Conservation (phyloP, 1,139 yeast genomes). For the Suhomyces maxii region DNA sequence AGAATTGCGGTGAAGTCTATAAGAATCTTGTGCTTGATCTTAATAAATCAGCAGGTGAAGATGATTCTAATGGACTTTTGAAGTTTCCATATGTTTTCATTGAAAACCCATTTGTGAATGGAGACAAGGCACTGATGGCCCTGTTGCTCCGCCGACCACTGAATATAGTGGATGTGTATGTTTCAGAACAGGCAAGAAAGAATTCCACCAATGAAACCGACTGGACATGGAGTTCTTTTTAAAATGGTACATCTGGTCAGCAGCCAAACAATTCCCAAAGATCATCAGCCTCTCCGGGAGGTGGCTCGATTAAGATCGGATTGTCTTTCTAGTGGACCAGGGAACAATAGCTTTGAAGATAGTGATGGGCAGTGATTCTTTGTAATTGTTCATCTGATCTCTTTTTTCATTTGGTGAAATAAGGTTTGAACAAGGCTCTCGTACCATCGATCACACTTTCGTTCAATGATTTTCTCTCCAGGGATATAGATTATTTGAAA, state of each 20-base stretch:
- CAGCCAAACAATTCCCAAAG: too few species aligned
- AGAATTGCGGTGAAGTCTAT: constrained; percentile 38
- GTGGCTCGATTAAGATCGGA: too few species aligned
- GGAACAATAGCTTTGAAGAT: too few species aligned
- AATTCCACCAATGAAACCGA: constrained; percentile 28
- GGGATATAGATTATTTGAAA: too few species aligned
- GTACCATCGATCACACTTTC: too few species aligned
- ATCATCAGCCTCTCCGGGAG: too few species aligned
- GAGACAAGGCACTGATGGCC: constrained; percentile 2
- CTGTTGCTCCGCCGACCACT: constrained; percentile 3
- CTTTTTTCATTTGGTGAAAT: too few species aligned
- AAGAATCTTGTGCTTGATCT: constrained; percentile 28
- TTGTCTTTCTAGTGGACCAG: too few species aligned
- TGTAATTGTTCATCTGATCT: too few species aligned
- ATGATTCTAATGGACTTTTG: constrained; percentile 1
- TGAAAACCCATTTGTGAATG: constrained; percentile 38
- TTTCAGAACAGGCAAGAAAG: constrained; percentile 2
- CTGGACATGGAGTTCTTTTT: constrained; percentile 52
- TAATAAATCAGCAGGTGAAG: constrained; percentile 19
- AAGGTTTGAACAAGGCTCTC: too few species aligned
- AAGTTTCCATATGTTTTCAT: constrained; percentile 33
- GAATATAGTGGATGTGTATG: constrained; percentile 2
- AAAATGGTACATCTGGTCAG: constrained; percentile 1
- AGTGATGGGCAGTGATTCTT: too few species aligned
- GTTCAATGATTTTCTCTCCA: too few species aligned